A percentile compares a stretch with the other conserved stretches of the same genome.
Evolutionary conservation across 2,329 filamentous ascomycete species (phyloP).

Genomic region (Xylaria sp.): DNA sequence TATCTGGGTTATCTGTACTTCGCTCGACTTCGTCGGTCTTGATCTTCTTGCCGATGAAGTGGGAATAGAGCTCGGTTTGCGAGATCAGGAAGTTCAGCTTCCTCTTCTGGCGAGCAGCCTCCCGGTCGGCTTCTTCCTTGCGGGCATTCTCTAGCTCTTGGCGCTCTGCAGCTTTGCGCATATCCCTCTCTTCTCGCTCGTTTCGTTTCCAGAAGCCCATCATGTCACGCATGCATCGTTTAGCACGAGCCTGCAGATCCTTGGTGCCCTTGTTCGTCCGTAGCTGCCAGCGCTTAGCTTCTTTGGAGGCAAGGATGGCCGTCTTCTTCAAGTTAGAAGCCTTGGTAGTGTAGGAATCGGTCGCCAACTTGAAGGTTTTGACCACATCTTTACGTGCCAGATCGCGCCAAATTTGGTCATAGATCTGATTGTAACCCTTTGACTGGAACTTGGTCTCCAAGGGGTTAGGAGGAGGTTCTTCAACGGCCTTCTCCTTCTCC

Average conservation of each 20-base stretch:
- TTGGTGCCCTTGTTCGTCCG: constrained; percentile 99
- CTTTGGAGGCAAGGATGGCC: constrained; percentile 94
- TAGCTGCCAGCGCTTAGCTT: constrained; percentile 96
- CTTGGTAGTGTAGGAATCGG: constrained; percentile 85
- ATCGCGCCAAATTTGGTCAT: constrained; percentile 97
- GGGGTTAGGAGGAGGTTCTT: constrained; percentile 53
- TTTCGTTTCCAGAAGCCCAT: constrained; percentile 99
- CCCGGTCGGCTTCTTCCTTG: constrained; percentile 95
- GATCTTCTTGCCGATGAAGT: constrained; percentile 99
- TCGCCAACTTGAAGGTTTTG: constrained; percentile 90
- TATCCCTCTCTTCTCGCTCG: constrained; percentile 94
- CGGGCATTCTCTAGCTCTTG: constrained; percentile 97
- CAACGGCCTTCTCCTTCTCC: constrained; percentile 53
- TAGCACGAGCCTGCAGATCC: constrained; percentile 94
- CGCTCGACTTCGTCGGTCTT: constrained; percentile 95
- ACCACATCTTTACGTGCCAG: constrained; percentile 92
- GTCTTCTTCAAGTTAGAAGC: constrained; percentile 98
- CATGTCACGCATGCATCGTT: constrained; percentile 99
- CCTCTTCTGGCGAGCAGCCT: constrained; percentile 95
- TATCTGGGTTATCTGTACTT: constrained; percentile 84
- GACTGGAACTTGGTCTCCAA: constrained; percentile 79
- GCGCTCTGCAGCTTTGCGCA: constrained; percentile 92
- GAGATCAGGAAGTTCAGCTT: constrained; percentile 99
- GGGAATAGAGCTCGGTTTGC: constrained; percentile 97
- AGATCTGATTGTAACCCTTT: constrained; percentile 95